Evolutionary conservation across 2,329 filamentous ascomycete genomes (phyloP), one percentile per base, ranked within the genome.

Genomic region (Gyromitra esculenta): DNA sequence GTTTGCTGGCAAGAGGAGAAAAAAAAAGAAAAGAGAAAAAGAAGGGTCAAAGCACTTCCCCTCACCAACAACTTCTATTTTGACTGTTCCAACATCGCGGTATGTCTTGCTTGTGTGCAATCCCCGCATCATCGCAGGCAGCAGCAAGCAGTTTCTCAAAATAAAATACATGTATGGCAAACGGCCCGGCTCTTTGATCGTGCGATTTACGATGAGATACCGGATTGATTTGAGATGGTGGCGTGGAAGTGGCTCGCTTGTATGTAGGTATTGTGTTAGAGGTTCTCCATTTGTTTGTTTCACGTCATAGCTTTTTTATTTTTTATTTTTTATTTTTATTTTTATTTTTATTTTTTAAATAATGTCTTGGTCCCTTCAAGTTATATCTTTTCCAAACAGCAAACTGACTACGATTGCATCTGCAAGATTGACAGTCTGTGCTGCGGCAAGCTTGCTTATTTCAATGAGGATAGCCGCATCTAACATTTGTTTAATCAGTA

Each of bases 151-250:
- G 35, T 31, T 60, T 57, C 54, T n/a, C 11, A 18, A 37, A 37
- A 57, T 39, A 57, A 37, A 37, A 31, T 31, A 31, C 25, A 31
- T 3, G 25, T 37, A 57, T 18, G 9, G 18, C 18, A 31, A 54
- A 54, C 25, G 18, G 21, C 43, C 43, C 18, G n/a, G 48, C 3
- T 9, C 15, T n/a, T 52, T 21, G 18, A 21, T 52, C 48, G 50
- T 31, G 15, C 21, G 50, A 31, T 54, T 54, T 54, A 54, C 50
- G 50, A 54, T 57, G 25, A 57, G 54, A 57, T 37, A 57, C 25
- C 25, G 37, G 35, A n/a, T n/a, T 37, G 31, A 31, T 0, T 57
- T 39, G 31, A 57, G 54, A 57, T 39, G 13, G 31, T 57, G 31
- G 25, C 31, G 31, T 35, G 7, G 21, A 15, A 35, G 25, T 35